phyloP scores from a whole-genome alignment of 2,329 filamentous ascomycete genomes.

The Sarocladiaceae sp. region DNA sequence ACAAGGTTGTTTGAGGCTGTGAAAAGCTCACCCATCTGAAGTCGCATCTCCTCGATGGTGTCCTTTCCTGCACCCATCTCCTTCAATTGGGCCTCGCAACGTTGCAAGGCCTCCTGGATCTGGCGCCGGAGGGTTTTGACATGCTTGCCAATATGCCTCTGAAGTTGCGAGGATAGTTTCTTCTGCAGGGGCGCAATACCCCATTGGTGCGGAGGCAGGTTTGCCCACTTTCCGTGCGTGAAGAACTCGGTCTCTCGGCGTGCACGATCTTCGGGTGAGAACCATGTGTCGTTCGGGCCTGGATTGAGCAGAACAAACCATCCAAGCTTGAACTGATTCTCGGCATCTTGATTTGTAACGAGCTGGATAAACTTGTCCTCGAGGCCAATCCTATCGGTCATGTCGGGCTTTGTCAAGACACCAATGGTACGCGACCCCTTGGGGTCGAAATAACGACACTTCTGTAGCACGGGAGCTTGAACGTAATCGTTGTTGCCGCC shows the following conservation, averaged over 20 bases:
- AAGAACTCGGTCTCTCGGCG: constrained; percentile 45
- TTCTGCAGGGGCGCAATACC: constrained; percentile 41
- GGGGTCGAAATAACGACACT: constrained; percentile 47
- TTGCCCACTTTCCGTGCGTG: constrained; percentile 42
- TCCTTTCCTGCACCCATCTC: constrained; percentile 47
- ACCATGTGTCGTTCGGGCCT: constrained; percentile 41
- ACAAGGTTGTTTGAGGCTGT: constrained; percentile 50
- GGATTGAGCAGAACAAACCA: constrained; percentile 50
- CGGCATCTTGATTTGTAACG: constrained; percentile 43
- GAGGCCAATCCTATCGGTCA: constrained; percentile 48
- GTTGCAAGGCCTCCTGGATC: constrained; percentile 45
- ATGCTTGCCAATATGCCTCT: constrained; percentile 48
- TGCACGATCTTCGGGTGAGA: constrained; percentile 35
- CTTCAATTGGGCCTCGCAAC: constrained; percentile 45
- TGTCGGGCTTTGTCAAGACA: constrained; percentile 48
- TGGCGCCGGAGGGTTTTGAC: constrained; percentile 46
- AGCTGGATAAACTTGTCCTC: constrained; percentile 52
- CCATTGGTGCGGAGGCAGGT: constrained; percentile 42
- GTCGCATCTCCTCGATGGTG: constrained; percentile 48
- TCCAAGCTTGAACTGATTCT: constrained; percentile 47
- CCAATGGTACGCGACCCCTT: constrained; percentile 45
- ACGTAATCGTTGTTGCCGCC: constrained; percentile 53
- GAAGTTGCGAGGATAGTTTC: constrained; percentile 46
- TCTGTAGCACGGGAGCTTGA: constrained; percentile 46
- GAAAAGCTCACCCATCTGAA: constrained; percentile 50